Conservation (phyloP, 768 basidiomycete species). For the Boletus fagicola region DNA sequence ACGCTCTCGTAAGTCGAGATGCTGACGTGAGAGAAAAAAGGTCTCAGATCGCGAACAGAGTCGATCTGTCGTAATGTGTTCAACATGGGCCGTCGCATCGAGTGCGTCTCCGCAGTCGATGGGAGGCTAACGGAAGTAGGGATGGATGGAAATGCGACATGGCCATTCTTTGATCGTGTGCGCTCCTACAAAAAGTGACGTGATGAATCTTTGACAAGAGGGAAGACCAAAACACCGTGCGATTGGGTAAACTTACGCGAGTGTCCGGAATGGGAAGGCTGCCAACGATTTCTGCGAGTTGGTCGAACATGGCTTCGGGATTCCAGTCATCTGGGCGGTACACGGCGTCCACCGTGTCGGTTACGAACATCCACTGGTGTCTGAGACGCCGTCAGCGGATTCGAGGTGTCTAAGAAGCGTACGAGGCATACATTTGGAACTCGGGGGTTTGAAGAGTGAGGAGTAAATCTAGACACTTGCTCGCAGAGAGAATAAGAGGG, state of each 20-base stretch:
- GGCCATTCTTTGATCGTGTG: slow-evolving; percentile 22
- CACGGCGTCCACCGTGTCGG: slow-evolving; percentile 94
- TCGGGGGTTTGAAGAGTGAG: slow-evolving; percentile 93
- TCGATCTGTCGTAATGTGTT: slow-evolving; percentile 68
- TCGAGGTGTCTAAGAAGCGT: background rate
- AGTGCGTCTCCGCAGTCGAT: slow-evolving; percentile 38
- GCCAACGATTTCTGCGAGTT: slow-evolving; percentile 79
- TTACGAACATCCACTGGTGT: slow-evolving; percentile 98
- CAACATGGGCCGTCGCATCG: slow-evolving; percentile 75
- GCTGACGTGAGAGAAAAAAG: slow-evolving; percentile 90
- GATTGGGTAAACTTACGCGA: slow-evolving; percentile 17
- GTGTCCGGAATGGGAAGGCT: slow-evolving; percentile 53
- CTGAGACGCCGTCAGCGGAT: slow-evolving; percentile 36
- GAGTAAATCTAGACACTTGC: slow-evolving; percentile 93
- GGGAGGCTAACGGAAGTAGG: slow-evolving; percentile 24
- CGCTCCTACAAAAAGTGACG: slow-evolving; percentile 22
- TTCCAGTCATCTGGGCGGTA: slow-evolving; percentile 82
- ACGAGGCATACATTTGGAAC: slow-evolving; percentile 80
- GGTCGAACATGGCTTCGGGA: slow-evolving; percentile 89
- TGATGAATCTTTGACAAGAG: background rate
- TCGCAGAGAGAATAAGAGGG: slow-evolving; percentile 78
- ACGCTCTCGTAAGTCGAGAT: slow-evolving; percentile 87
- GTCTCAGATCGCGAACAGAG: slow-evolving; percentile 80
- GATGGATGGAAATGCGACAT: slow-evolving; percentile 22
- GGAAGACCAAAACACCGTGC: background rate